Base-by-base conservation (phyloP, 139 green algal species). In the Zygnema cylindricum region DNA sequence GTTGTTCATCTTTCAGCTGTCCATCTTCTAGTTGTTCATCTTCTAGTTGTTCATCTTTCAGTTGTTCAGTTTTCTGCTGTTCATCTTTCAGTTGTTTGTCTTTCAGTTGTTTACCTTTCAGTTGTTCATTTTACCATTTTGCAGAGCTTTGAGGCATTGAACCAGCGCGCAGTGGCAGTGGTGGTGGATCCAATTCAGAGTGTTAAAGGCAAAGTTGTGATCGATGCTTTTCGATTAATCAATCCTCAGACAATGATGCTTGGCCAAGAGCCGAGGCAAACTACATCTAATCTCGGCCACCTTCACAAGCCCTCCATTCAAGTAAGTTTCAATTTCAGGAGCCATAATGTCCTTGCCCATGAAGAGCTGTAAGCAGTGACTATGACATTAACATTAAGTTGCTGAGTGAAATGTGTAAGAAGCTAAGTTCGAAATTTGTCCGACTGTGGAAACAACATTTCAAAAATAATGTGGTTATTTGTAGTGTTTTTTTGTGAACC, bases 221-320 rank as follows among this genome's bases (percentile, higher is more conserved):
- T 99, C 78, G 96, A 98, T 86, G 96, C 96, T 0, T 98, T 98
- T 95, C 95, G 97, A 1, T 93, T 98, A 43, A 99, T 99, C 93
- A 98, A 95, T 86, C 96, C 96, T 25, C 96, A 99, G 94, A 99
- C 96, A 38, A 98, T 99, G 96, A 99, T 99, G 97, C 93, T 99
- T 77, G 96, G 97, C 0, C 97, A 99, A 92, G 97, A 99, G 91
- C 97, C 97, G 23, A 93, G 97, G 1, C 97, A 99, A 92, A 99
- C 98, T 22, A 99, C 97, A 35, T 97, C 93, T 55, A 99, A 99
- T 92, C 85, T 99, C 54, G 97, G 97, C 0, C 97, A 98, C 81
- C 95, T 99, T 0, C 96, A 99, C 93, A 99, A 99, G 93, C 97
- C 97, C 0, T 98, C 95, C 84, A 99, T 99, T 85, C 96, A 98